Evolutionary conservation across 2,329 filamentous ascomycete genomes (phyloP).

Genomic region (Nigrospora oryzae): DNA sequence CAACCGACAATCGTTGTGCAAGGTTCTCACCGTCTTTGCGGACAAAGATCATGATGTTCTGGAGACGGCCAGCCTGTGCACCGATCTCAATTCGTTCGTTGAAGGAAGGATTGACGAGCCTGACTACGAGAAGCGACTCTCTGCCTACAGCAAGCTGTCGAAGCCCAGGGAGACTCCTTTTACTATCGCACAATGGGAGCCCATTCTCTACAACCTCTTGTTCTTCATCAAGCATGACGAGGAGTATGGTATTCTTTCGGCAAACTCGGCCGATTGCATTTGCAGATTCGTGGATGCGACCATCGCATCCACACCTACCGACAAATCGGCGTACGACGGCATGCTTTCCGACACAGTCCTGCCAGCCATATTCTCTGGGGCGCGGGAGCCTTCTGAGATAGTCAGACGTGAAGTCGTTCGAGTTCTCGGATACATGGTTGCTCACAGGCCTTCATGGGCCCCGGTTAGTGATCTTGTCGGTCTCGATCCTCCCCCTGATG

Average conservation of each 20-base stretch:
- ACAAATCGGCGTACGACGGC: conserved; percentile 40
- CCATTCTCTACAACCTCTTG: conserved; percentile 80
- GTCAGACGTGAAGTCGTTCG: conserved; percentile 76
- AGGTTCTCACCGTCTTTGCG: conserved; percentile 65
- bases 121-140: conserved; percentile 75
- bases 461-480: conserved; percentile 66
- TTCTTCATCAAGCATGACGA: conserved; percentile 81
- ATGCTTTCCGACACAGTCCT: conserved; percentile 60
- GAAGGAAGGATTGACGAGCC: conserved; percentile 69
- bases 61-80: conserved; percentile 62
- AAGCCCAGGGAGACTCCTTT: conserved; percentile 50
- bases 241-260: conserved; percentile 73
- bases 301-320: conserved; percentile 29
- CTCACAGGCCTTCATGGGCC: conserved; percentile 59
- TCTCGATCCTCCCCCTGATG: conserved; percentile 53
- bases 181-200: conserved; percentile 71
- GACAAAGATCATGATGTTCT: conserved; percentile 50
- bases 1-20: conserved; percentile 66
- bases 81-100: conserved; percentile 73
- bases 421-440: conserved; percentile 71
- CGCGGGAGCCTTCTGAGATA: conserved; percentile 71
- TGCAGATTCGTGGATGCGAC: conserved; percentile 67
- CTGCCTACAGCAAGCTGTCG: conserved; percentile 68
- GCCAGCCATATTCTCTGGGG: conserved; percentile 67
- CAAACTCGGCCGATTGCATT: conserved; percentile 73